These are phyloP conservation scores for Backusella luteola DNA, from an alignment of 192 early-diverging fungal species.

Conservation along the genomic window DNA sequence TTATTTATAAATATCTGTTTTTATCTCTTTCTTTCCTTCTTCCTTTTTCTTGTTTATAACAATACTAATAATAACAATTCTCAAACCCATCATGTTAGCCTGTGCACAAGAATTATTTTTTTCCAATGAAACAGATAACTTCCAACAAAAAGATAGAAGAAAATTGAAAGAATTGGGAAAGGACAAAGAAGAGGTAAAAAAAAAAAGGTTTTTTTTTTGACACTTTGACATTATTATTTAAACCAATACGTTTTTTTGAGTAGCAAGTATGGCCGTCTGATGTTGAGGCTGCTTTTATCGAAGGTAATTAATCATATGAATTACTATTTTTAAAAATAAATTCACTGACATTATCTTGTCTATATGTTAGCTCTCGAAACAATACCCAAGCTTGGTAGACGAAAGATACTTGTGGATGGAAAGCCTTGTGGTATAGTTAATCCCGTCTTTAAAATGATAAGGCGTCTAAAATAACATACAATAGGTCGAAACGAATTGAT, in stretches of 20 bases:
- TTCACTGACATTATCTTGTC: not conserved
- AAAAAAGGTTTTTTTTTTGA: not conserved
- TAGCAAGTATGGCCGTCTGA: slow-evolving; percentile 59
- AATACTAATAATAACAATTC: not conserved
- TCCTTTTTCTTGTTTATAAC: not conserved
- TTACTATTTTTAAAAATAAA: not conserved
- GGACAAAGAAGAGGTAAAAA: slow-evolving; percentile 28
- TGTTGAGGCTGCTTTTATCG: slow-evolving; percentile 56
- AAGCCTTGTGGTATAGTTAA: slow-evolving; percentile 43
- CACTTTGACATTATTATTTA: not conserved
- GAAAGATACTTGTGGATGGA: slow-evolving; percentile 54
- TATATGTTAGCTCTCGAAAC: slow-evolving; percentile 43
- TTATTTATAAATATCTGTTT: not conserved
- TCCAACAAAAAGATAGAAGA: slow-evolving; percentile 14
- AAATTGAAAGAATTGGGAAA: slow-evolving; percentile 4
- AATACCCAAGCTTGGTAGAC: slow-evolving; percentile 53
- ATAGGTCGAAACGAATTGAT: slow-evolving; percentile 77
- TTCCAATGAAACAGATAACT: not conserved
- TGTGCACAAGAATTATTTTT: slow-evolving; percentile 36
- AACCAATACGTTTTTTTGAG: not conserved
- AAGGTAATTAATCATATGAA: slow-evolving; percentile 39
- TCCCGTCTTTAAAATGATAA: not conserved
- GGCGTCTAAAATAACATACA: not conserved
- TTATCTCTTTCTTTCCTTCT: not conserved
- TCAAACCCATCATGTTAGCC: slow-evolving; percentile 23